These are phyloP conservation scores for Boletus eberwhitei DNA, from an alignment of 768 basidiomycete species.

Conservation along the genomic window DNA sequence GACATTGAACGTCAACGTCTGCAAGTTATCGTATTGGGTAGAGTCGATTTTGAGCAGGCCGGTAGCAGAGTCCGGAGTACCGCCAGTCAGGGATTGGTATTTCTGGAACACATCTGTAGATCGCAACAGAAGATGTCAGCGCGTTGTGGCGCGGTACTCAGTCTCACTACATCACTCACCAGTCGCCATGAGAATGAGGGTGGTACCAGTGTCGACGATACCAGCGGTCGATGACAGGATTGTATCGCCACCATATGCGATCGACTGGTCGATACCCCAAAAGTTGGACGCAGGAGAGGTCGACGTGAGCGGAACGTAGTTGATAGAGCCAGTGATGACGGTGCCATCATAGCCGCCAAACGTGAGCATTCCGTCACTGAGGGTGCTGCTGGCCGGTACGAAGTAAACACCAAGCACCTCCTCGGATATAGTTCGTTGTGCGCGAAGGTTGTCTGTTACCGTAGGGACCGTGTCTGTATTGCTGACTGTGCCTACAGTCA, in stretches of 20 bases:
- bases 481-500: conserved; percentile 27
- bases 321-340: conserved; percentile 9
- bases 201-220: conserved; percentile 34
- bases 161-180: no score
- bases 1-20: no score
- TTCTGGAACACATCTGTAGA: no score
- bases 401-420: conserved; percentile 34
- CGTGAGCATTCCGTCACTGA: conserved; percentile 17
- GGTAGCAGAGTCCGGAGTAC: no score
- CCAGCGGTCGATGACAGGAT: conserved; percentile 28
- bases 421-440: conserved; percentile 24
- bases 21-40: no score
- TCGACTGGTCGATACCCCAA: conserved; percentile 33
- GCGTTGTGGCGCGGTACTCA: no score
- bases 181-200: conserved; percentile 22
- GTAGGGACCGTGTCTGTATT: conserved; percentile 25
- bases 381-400: conserved; percentile 11
- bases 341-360: conserved; percentile 24
- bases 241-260: conserved; percentile 24
- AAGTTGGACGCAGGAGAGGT: conserved; percentile 20
- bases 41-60: no score
- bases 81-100: no score
- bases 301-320: conserved; percentile 25
- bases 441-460: conserved; percentile 33
- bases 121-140: no score